Conservation (phyloP, 2,329 filamentous ascomycete genomes). For the Aspergillus fijiensis region DNA sequence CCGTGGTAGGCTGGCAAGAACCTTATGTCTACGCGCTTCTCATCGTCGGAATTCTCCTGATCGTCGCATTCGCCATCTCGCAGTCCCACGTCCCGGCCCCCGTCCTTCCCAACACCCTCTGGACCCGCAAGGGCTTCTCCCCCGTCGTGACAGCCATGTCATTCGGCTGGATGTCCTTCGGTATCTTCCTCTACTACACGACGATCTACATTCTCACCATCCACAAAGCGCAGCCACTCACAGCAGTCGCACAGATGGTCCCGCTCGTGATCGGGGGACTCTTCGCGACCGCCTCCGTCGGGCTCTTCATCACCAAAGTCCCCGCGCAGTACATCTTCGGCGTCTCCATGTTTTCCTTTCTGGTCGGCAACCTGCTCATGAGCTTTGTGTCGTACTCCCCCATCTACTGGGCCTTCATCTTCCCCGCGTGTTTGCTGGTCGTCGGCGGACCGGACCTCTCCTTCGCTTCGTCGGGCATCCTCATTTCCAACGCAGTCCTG, state of each 20-base stretch:
- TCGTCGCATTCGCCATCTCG: constrained; percentile 18
- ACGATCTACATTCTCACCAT: constrained; percentile 24
- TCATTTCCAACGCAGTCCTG: constrained; percentile 39
- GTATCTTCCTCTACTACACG: constrained; percentile 35
- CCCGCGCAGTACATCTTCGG: constrained; percentile 38
- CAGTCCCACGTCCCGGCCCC: constrained; percentile 8
- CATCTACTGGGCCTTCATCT: constrained; percentile 18
- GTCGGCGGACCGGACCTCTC: constrained; percentile 35
- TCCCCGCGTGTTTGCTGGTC: constrained; percentile 14
- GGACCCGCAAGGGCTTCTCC: constrained; percentile 34
- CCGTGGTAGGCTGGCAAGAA: constrained; percentile 46
- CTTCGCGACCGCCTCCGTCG: constrained; percentile 19
- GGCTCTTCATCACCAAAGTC: constrained; percentile 33
- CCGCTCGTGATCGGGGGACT: constrained; percentile 25
- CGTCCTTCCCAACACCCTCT: constrained; percentile 17
- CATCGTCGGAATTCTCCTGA: constrained; percentile 46
- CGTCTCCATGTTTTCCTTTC: constrained; percentile 38
- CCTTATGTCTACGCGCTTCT: constrained; percentile 47
- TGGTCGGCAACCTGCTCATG: constrained; percentile 36
- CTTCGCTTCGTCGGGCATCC: constrained; percentile 43
- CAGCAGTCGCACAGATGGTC: constrained; percentile 21
- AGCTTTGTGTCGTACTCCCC: constrained; percentile 13
- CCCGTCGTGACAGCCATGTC: constrained; percentile 12
- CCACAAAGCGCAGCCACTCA: constrained; percentile 18
- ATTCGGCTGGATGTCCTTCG: constrained; percentile 30